A percentile compares a stretch with the other conserved stretches of the same genome.
Conservation (phyloP, 352 stramenopile species). For the Globisporangium megalacanthum region DNA sequence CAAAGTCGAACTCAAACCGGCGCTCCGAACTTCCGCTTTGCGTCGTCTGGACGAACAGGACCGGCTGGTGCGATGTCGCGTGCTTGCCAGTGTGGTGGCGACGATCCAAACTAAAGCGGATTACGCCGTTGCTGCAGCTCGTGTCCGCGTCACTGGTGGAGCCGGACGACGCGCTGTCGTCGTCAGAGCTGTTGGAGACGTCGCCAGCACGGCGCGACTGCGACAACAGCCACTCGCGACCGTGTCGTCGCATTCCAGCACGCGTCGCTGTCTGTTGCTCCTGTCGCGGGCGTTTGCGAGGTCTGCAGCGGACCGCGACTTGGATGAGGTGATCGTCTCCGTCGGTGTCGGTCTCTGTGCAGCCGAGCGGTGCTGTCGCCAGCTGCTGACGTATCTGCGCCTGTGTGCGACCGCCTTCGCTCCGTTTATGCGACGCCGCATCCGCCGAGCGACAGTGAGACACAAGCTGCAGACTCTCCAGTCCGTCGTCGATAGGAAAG, state of each 20-base stretch:
- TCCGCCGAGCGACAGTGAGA: too few relatives aligned
- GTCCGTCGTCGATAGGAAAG: too few relatives aligned
- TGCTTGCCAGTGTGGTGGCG: not conserved
- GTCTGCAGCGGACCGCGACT: slow-evolving; percentile 52
- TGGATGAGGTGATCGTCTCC: slow-evolving; percentile 24
- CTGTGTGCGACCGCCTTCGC: too few relatives aligned
- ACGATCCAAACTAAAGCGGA: not conserved
- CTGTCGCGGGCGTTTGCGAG: slow-evolving; percentile 19
- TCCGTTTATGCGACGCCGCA: too few relatives aligned
- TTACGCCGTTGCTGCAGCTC: not conserved
- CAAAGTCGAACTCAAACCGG: slow-evolving; percentile 61
- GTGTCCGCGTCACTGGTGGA: not conserved
- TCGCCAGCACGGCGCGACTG: not conserved
- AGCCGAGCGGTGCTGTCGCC: too few relatives aligned
- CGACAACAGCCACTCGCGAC: not conserved
- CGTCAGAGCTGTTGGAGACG: not conserved
- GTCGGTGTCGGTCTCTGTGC: slow-evolving; percentile 2
- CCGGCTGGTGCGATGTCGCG: slow-evolving; percentile 5
- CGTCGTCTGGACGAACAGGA: slow-evolving; percentile 19
- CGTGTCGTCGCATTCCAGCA: not conserved
- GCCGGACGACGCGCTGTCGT: not conserved
- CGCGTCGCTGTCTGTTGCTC: not conserved
- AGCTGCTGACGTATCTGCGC: too few relatives aligned
- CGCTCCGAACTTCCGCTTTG: slow-evolving; percentile 17
- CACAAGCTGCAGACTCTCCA: too few relatives aligned